Percentiles rank a stretch among this genome's conserved stretches.
phyloP scores from a whole-genome alignment of 768 basidiomycete species.

The Phylloporus rhodoxanthus region DNA sequence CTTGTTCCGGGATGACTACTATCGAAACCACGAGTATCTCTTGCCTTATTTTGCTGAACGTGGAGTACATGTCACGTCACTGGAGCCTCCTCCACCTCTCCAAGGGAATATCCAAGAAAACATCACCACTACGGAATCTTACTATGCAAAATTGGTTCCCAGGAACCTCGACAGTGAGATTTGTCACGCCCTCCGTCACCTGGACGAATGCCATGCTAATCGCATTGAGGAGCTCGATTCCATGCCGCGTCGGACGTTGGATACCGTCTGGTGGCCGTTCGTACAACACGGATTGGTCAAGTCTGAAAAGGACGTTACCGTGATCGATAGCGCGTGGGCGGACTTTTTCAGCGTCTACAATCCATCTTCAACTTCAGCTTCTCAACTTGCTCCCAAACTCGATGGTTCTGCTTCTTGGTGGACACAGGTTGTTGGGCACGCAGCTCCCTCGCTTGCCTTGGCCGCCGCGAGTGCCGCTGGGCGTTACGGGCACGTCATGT shows the following conservation, averaged over 20 bases:
- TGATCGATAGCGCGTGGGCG: slow-evolving; percentile 84
- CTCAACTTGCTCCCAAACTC: slow-evolving; percentile 55
- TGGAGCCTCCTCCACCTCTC: slow-evolving; percentile 55
- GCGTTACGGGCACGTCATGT: slow-evolving; percentile 96
- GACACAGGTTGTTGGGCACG: slow-evolving; percentile 91
- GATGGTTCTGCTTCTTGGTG: slow-evolving; percentile 98
- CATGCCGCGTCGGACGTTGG: slow-evolving; percentile 72
- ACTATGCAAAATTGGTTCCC: slow-evolving; percentile 55
- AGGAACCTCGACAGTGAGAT: slow-evolving; percentile 34
- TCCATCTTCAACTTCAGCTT: slow-evolving; percentile 25
- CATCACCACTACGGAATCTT: slow-evolving; percentile 51
- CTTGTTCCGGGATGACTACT: slow-evolving; percentile 81
- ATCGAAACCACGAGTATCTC: slow-evolving; percentile 83
- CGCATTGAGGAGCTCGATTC: slow-evolving; percentile 69
- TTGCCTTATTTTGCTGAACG: slow-evolving; percentile 71
- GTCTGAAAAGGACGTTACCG: slow-evolving; percentile 67
- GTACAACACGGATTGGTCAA: slow-evolving; percentile 80
- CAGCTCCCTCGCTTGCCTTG: slow-evolving; percentile 64
- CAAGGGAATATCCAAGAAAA: slow-evolving; percentile 43
- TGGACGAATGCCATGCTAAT: slow-evolving; percentile 58
- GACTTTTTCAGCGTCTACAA: slow-evolving; percentile 81
- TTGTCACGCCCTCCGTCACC: slow-evolving; percentile 44
- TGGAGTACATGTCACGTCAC: slow-evolving; percentile 47
- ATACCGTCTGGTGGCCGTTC: slow-evolving; percentile 95
- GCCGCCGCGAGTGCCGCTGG: slow-evolving; percentile 89